phyloP scores from a whole-genome alignment of 2,329 filamentous ascomycete species.

The Pezicula radicicola region DNA sequence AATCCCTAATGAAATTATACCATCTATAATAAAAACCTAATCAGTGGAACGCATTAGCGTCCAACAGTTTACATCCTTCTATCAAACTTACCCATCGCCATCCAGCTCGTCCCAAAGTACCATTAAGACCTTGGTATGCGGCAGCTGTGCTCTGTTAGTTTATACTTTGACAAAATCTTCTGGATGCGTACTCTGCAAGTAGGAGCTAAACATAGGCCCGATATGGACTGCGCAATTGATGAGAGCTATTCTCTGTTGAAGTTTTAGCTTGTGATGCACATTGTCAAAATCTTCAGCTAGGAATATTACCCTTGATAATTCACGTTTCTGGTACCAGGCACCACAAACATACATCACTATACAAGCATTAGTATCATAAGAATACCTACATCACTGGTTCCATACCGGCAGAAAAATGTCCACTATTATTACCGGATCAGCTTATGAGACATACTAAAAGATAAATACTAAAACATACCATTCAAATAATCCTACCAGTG shows the following conservation, averaged over 20 bases:
- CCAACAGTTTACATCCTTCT: neutral
- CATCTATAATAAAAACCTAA: neutral
- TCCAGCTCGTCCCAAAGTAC: neutral
- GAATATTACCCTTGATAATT: neutral
- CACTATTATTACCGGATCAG: neutral
- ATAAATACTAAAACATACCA: neutral
- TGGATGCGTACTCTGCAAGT: neutral
- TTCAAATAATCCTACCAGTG: neutral
- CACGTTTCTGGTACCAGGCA: neutral
- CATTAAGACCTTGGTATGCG: neutral
- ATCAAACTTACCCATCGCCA: neutral
- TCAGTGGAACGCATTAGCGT: neutral
- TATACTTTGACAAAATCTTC: no score
- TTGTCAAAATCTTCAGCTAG: neutral
- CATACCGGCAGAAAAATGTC: neutral
- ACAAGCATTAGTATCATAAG: neutral
- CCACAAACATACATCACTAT: neutral
- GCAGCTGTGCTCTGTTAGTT: neutral
- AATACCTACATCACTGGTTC: neutral
- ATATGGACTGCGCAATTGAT: neutral
- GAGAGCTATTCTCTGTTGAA: neutral
- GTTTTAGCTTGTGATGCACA: neutral
- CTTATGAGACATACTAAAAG: neutral
- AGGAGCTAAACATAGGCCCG: neutral
- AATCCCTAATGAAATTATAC: neutral